phyloP scores from a whole-genome alignment of 176 grass and related monocot species.

The Elymus sibiricus region DNA sequence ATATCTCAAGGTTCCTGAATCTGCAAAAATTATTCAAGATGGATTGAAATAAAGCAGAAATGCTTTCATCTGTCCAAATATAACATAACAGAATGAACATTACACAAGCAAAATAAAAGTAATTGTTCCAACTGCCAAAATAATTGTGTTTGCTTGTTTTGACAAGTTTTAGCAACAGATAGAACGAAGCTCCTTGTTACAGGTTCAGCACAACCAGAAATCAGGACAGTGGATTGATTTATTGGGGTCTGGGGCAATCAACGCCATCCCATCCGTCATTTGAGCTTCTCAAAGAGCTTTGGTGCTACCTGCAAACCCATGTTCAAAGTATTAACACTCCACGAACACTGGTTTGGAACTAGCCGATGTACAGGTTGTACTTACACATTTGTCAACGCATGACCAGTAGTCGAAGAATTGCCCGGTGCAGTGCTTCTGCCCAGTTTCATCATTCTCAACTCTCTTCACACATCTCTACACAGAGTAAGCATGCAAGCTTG shows the following conservation, averaged over 20 bases:
- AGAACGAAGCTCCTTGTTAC: not conserved
- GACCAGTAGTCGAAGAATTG: conserved; percentile 58
- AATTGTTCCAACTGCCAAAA: not conserved
- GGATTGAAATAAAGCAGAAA: not conserved
- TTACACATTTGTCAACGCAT: conserved; percentile 62
- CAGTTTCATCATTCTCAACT: conserved; percentile 45
- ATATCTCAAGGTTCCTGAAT: not conserved
- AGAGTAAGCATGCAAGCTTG: not conserved
- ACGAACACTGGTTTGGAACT: not conserved
- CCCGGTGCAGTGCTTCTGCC: conserved; percentile 65
- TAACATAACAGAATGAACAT: not conserved
- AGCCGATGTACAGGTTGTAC: not conserved
- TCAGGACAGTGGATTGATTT: not conserved
- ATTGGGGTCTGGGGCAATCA: not conserved
- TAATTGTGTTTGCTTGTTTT: not conserved
- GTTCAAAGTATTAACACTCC: not conserved
- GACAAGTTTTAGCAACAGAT: not conserved
- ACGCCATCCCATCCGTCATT: not conserved
- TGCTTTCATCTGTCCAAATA: not conserved
- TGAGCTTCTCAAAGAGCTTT: conserved; percentile 47
- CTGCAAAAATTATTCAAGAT: not conserved
- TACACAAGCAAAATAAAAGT: not conserved
- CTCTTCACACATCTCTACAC: conserved; percentile 53
- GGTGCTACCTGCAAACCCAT: conserved; percentile 35
- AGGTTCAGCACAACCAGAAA: not conserved